Base-by-base conservation (phyloP, 2,329 filamentous ascomycete genomes). In the Aureobasidium leucospermi region DNA sequence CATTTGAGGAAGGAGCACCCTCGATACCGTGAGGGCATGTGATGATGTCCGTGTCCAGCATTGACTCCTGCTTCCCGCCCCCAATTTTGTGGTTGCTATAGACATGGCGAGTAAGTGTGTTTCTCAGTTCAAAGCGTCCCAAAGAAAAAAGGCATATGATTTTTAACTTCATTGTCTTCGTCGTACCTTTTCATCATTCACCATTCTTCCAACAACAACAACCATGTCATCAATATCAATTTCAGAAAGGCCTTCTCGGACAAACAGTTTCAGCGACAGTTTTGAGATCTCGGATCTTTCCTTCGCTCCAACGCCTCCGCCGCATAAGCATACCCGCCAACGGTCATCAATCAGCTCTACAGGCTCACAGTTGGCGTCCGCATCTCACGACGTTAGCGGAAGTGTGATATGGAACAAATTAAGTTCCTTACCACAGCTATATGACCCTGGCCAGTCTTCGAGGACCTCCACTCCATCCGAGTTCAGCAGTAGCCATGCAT, bases 71-170 rank as follows among this genome's bases (percentile, higher is more conserved):
- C 41, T 41, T 57, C 42, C 52, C 52, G 52, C n/a, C 52, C 41
- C 41, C 42, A 57, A 46, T 5, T 46, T 46, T 15, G n/a, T 57
- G 52, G 52, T 57, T 57, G 52, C 52, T 57, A 57, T 57, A 57
- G 52, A 28, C 39, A 46, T 46, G 41, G 41, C 52, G 52, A 57
- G 52, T 57, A 57, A 57, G 41, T 46, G 19, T 46, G 41, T 38
- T 45, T 45, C 52, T 39, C 52, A 28, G 15, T 38, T 16, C 31
- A 43, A 34, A 45, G 41, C 52, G 52, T 57, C 43, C 39, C 38
- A 57, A 38, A 16, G 31, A 46, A 45, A 34, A 29, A n/a, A 51
- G 36, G 15, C 36, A 19, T 39, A 51, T 32, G 13, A 52, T 36
- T 9, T 45, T 10, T 29, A 9, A 38, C 8, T 19, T 57, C 31